Base-by-base conservation (phyloP, 192 early-diverging fungal species). In the Entomortierella lignicola region DNA sequence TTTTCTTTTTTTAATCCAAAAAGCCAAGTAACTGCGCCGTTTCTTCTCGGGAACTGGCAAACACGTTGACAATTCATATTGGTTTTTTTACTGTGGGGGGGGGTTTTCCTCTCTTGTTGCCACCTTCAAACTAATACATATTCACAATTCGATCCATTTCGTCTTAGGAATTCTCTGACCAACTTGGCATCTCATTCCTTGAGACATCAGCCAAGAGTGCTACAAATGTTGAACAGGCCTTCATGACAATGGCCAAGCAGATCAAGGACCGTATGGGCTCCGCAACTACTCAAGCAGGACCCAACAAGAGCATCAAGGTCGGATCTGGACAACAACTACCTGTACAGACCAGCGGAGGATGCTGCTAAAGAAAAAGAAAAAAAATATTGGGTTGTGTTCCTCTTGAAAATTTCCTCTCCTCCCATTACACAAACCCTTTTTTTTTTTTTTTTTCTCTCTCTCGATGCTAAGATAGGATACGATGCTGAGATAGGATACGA, bases 171-270 rank as follows among this genome's bases (percentile, higher is more conserved):
- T 98, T 97, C 87, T 92, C 97, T 44, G 93, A 94, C 68, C 71
- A 86, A 31, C 83, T 98, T 43, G 84, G 81, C 50, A 96, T 99
- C 60, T 91, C 96, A 48, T 96, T 99, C 83, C 85, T 98, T 86
- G 98, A 99, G 81, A 99, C 98, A 13, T 94, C 92, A n/a, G 98
- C 98, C 56, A 99, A 98, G 89, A 93, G 95, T 71, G 91, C 97
- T 17, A 93, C 93, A n/a, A 99, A 98, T 71, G 98, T 98, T 25
- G 98, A 99, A 86, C 94, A 96, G 77, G 98, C 98, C 34, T 99
- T 99, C 87, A 88, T 99, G 91, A 98, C 96, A 27, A 98, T 99
- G 98, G 97, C 98, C 27, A 97, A 96, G 82, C 98, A 99, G 87
- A 99, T 99, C 81, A 99, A 99, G 89, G 98, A 99, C 81, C 91